Conservation (phyloP, 495 filamentous ascomycete species). For the Neurospora sp. region DNA sequence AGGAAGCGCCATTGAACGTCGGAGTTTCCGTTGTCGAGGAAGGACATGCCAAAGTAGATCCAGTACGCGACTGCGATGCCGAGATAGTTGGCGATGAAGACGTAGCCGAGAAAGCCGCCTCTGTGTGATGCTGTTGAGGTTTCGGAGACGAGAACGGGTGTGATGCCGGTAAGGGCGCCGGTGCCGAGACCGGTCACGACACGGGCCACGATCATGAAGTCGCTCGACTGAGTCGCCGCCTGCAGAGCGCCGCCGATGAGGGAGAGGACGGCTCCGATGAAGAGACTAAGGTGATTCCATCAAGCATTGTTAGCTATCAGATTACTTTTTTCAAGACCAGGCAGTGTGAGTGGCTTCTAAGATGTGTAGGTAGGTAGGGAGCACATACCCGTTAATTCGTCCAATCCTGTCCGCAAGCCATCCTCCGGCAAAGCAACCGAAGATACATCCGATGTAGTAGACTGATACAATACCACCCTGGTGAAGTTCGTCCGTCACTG, state of each 20-base stretch:
- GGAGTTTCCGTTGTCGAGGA: slow-evolving; percentile 37
- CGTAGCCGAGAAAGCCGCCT: slow-evolving; percentile 38
- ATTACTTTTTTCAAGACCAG: neutral
- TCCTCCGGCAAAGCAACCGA: slow-evolving; percentile 34
- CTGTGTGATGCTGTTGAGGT: slow-evolving; percentile 37
- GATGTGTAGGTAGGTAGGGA: neutral
- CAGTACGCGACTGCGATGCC: slow-evolving; percentile 55
- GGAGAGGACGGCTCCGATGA: slow-evolving; percentile 42
- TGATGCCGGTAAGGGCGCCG: slow-evolving; percentile 29
- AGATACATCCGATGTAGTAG: slow-evolving; percentile 47
- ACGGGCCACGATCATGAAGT: slow-evolving; percentile 46
- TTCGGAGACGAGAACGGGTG: slow-evolving; percentile 34
- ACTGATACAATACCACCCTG: slow-evolving; percentile 41
- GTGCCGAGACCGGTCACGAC: slow-evolving; percentile 49
- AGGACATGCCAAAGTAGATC: slow-evolving; percentile 49
- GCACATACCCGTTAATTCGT: slow-evolving; percentile 9
- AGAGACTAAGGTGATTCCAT: slow-evolving; percentile 44
- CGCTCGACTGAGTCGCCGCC: slow-evolving; percentile 37
- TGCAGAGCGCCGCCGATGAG: slow-evolving; percentile 45
- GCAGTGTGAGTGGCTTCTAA: neutral
- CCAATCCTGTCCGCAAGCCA: slow-evolving; percentile 2
- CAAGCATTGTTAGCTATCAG: slow-evolving; percentile 19
- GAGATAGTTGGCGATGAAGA: slow-evolving; percentile 47
- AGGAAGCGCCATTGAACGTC: slow-evolving; percentile 40
- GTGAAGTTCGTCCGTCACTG: slow-evolving; percentile 16